Percentiles rank a stretch among this genome's conserved stretches.
These are phyloP conservation scores for Ceriops decandra DNA, from an alignment of 345 rosid species.

Conservation along the genomic window DNA sequence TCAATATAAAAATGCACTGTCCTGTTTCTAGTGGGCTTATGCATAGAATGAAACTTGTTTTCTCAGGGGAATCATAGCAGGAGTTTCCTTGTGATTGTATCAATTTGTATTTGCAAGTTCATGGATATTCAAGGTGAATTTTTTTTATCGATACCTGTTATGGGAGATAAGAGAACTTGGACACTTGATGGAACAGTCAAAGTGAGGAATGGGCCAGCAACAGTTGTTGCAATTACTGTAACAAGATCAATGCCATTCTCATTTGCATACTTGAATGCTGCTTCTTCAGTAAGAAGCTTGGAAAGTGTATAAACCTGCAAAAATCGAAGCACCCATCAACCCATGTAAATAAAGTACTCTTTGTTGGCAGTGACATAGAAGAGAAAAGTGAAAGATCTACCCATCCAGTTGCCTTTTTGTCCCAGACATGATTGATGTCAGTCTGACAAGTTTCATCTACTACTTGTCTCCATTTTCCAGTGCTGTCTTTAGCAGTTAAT, in stretches of 20 bases:
- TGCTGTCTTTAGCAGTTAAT: constrained; percentile 56
- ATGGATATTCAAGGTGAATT: too few relatives aligned
- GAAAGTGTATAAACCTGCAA: constrained; percentile 65
- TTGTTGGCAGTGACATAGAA: not conserved
- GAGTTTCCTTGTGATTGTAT: too few relatives aligned
- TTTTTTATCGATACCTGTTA: constrained; percentile 42
- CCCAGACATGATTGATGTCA: constrained; percentile 43
- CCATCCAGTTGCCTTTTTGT: constrained; percentile 76
- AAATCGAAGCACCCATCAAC: not conserved
- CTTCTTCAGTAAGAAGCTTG: constrained; percentile 67
- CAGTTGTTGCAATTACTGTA: constrained; percentile 65
- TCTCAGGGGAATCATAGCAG: not conserved
- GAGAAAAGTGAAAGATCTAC: constrained; percentile 25
- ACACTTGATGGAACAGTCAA: constrained; percentile 62
- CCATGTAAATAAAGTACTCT: not conserved
- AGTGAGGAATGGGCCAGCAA: constrained; percentile 71
- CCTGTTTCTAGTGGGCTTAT: not conserved
- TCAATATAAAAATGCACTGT: not conserved
- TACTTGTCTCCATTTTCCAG: constrained; percentile 47
- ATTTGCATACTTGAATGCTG: constrained; percentile 64
- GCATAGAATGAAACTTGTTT: not conserved
- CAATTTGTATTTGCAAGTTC: not conserved
- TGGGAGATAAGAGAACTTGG: constrained; percentile 68
- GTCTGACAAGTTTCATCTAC: constrained; percentile 78
- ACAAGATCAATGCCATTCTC: constrained; percentile 59